Evolutionary conservation across 1,284 basidiomycete genomes (phyloP), one percentile per base, ranked within the genome.

Genomic region (Puccinia coronata): DNA sequence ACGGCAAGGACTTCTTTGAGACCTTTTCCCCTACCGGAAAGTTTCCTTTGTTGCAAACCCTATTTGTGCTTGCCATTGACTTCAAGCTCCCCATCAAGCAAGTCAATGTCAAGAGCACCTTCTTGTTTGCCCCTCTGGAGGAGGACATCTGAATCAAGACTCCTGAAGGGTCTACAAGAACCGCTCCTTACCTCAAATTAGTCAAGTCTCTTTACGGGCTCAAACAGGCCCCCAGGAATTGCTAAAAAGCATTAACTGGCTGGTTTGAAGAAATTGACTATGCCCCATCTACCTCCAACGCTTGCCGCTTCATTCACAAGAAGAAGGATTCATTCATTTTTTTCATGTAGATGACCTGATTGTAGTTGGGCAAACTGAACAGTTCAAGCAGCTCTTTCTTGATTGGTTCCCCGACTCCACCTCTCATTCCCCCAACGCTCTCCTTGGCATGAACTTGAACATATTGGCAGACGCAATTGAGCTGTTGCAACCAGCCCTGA

Each of bases 1-100:
- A 63, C 34, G 59, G 59, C 20, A 28, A 63, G 34, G 59, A 31
- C 8, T 63, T 63, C 20, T 63, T 63, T 63, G 59, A 63, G 34
- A 63, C 59, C 59, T 63, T 63, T 36, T 34, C 59, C 20, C 59
- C 25, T 8, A 63, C 28, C 5, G 59, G 59, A 14, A 63, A 63
- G 34, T 63, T 63, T 20, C 59, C 59, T 36, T 63, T 28, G 6
- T 6, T 63, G 4, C 34, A 31, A n/a, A 34, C 25, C 34, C 59
- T 63, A 8, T 28, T 63, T 11, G 59, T 63, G 5, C 59, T 63
- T 31, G 59, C 12, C 25, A 63, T 63, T 20, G 11, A 61, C 16
- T 16, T 43, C 16, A 6, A 43, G 16, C 43, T 43, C 43, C 43
- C 43, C 16, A 43, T 43, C 6, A 43, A 43, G 43, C 43, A 43